Evolutionary conservation across 805 yeast genomes (phyloP).

Genomic region (Starmerella scarabaei): DNA sequence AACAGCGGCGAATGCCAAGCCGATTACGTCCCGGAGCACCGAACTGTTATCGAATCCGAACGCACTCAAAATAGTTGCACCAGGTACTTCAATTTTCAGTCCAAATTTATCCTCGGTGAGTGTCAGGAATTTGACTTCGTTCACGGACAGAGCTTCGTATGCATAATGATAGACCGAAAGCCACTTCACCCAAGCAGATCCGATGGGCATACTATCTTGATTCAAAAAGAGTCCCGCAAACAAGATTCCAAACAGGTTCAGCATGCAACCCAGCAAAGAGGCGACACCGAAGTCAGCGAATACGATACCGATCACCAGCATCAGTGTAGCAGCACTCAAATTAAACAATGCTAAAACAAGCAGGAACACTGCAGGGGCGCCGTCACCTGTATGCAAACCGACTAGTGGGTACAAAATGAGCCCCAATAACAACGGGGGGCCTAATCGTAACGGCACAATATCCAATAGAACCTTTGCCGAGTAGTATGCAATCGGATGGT

Average conservation of each 20-base stretch:
- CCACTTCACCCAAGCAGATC: constrained; percentile 55
- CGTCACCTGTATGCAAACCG: constrained; percentile 67
- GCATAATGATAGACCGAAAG: constrained; percentile 90
- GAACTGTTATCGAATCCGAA: constrained; percentile 87
- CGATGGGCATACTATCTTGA: constrained; percentile 47
- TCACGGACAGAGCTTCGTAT: constrained; percentile 81
- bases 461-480: constrained; percentile 78
- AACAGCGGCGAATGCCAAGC: constrained; percentile 44
- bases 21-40: constrained; percentile 49
- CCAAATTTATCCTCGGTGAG: constrained; percentile 85
- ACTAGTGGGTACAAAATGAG: constrained; percentile 80
- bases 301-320: constrained; percentile 75
- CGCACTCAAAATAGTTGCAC: constrained; percentile 89
- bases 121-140: constrained; percentile 79
- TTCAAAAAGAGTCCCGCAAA: constrained; percentile 92
- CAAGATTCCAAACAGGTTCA: constrained; percentile 68
- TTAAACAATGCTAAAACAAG: constrained; percentile 69
- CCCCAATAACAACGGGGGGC: constrained; percentile 79
- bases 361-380: constrained; percentile 59
- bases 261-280: constrained; percentile 72
- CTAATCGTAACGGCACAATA: constrained; percentile 75
- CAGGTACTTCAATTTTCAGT: constrained; percentile 88
- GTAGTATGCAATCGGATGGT: constrained; percentile 76
- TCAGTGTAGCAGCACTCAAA: constrained; percentile 70
- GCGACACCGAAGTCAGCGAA: constrained; percentile 87